Conservation (phyloP, 2,329 filamentous ascomycete genomes). For the Nemania sp. region DNA sequence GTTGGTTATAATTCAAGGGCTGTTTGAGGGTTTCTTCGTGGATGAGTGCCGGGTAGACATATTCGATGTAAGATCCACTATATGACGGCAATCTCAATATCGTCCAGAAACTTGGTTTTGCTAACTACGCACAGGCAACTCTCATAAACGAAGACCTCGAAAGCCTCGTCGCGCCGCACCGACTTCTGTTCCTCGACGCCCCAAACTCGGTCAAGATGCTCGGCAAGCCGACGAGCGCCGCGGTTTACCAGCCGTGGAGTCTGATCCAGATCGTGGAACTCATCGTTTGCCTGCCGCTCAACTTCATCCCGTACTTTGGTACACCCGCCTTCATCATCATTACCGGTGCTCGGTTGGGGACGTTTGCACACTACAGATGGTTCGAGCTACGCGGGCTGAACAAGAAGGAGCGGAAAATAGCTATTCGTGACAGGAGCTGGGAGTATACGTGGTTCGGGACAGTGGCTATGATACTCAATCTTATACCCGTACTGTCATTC, state of each 20-base stretch:
- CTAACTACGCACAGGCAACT: slow-evolving; percentile 64
- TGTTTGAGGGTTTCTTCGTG: slow-evolving; percentile 86
- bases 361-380: slow-evolving; percentile 91
- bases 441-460: slow-evolving; percentile 96
- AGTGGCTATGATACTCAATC: slow-evolving; percentile 82
- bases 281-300: slow-evolving; percentile 81
- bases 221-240: slow-evolving; percentile 80
- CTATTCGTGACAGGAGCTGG: slow-evolving; percentile 75
- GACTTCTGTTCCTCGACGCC: slow-evolving; percentile 74
- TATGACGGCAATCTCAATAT: not conserved
- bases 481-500: slow-evolving; percentile 93
- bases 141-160: slow-evolving; percentile 79
- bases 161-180: slow-evolving; percentile 74
- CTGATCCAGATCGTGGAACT: slow-evolving; percentile 91
- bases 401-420: slow-evolving; percentile 78
- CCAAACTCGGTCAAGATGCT: slow-evolving; percentile 82
- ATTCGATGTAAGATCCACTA: slow-evolving; percentile 75
- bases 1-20: slow-evolving; percentile 73
- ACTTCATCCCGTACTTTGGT: slow-evolving; percentile 86
- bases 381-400: slow-evolving; percentile 82
- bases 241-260: slow-evolving; percentile 89
- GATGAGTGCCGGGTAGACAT: slow-evolving; percentile 83
- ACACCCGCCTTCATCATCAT: slow-evolving; percentile 87
- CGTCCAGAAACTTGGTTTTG: not conserved
- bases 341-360: slow-evolving; percentile 88